Evolutionary conservation across 352 stramenopile species (phyloP), one percentile per base, ranked within the genome.

Genomic region (Thraustotheca clavata): DNA sequence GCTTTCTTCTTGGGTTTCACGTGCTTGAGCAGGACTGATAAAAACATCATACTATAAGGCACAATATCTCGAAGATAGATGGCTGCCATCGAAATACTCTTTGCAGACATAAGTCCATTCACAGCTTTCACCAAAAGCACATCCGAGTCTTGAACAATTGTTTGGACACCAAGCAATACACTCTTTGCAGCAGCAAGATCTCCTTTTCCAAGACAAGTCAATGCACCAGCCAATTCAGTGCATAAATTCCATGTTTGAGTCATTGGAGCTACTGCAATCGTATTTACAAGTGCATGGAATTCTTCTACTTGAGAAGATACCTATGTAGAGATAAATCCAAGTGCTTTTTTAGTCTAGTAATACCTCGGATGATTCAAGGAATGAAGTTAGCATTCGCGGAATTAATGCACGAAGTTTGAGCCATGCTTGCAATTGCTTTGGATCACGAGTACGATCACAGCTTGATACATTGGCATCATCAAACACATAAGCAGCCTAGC

Each of bases 391-490:
- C 16, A 91, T 38, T 60, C 81, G 80, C 7, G 75, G 70, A 4
- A 83, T 76, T 6, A 77, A 47, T 4, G 75, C 67, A 33, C 78
- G 77, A 26, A 93, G 71, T 60, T 83, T 72, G 24, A 93, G 73
- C 83, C 83, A 93, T 41, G 72, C 32, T 32, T 85, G 32, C 0
- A 83, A 87, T 31, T 71, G 69, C 3, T 33, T 47, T 0, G 75
- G 60, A 40, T 84, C 62, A 0, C 76, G 77, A 4, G 84, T 91
- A 34, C 82, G 79, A 68, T 94, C 84, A 41, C 75, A 88, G 40
- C 89, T 79, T 9, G 79, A 68, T 16, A 90, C 76, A 40, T 71
- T 61, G 1, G 59, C 54, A 5, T 39, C 46, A 46, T 87, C 75
- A 12, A 65, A 60, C 0, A 73, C 61, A 62, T 89, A 91, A 32